Base-by-base conservation (phyloP, 352 stramenopile species). In the Thraustochytrium striatum region DNA sequence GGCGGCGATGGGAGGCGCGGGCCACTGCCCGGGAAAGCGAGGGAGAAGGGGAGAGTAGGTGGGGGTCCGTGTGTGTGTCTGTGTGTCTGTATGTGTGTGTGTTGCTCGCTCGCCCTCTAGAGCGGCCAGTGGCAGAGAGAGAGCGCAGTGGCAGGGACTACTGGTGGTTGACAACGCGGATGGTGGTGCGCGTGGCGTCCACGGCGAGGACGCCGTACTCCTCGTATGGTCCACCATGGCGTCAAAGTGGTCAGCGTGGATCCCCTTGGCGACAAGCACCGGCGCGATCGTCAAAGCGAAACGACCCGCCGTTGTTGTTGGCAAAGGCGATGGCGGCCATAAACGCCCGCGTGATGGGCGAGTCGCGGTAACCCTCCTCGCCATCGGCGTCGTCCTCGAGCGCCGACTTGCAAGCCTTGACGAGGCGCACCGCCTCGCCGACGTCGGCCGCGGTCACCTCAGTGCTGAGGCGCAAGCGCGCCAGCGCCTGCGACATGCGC, bases 361-460 rank as follows among this genome's bases (percentile, higher is more conserved):
- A 35, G 41, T 38, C 13, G 33, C 13, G 5, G n/a, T 25, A 3
- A 25, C 32, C 38, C 47, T 33, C 7, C 3, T 39, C 28, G 16
- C 32, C 35, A 16, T n/a, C 78, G 16, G 8, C 79, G 43, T 83
- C 61, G 5, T 82, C 69, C 36, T 81, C 52, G 32, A 85, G 36
- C 11, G 36, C 43, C 30, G 39, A 52, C 86, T 99, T 99, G 82
- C 92, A 98, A 85, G 98, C 95, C 84, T 99, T 35, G 1, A 87
- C 47, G n/a, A 89, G 62, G 38, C 92, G 90, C 75, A 97, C 94
- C 28, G 92, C 95, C 87, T 99, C 97, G 78, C 99, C 94, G 1
- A 99, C 95, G 85, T 99, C 97, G 75, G 97, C 92, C 53, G 91
- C 88, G 59, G 95, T 95, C 11, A 99, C 95, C 81, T 94, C 90